Evolutionary conservation across 2,329 filamentous ascomycete species (phyloP).

Genomic region (Aspergillus nomiae): DNA sequence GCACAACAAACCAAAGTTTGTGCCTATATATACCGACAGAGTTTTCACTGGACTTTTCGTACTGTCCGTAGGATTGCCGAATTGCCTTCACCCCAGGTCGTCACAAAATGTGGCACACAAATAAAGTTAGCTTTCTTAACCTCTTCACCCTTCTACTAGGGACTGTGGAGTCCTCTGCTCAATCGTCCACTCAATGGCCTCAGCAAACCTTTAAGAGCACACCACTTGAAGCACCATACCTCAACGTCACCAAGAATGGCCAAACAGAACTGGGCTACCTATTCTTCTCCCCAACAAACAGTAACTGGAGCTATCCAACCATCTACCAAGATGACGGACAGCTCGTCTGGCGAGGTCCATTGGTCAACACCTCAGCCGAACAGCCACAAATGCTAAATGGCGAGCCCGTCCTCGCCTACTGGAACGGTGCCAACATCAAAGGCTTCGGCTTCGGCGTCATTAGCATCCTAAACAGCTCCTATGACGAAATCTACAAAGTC

Average conservation of each 20-base stretch:
- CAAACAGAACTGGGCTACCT: slow-evolving; percentile 26
- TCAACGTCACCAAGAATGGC: slow-evolving; percentile 28
- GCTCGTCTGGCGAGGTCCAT: slow-evolving; percentile 29
- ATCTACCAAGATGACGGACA: slow-evolving; percentile 30
- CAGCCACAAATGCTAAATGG: slow-evolving; percentile 24
- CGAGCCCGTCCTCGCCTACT: slow-evolving; percentile 28
- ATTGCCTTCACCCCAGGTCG: background rate
- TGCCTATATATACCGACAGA: background rate
- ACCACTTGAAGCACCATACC: slow-evolving; percentile 11
- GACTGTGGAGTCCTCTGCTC: background rate
- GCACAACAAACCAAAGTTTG: background rate
- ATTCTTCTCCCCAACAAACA: slow-evolving; percentile 20
- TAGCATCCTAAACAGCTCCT: slow-evolving; percentile 24
- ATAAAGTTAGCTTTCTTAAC: background rate
- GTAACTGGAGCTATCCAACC: slow-evolving; percentile 12
- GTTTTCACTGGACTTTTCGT: background rate
- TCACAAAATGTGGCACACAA: background rate
- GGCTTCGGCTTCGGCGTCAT: slow-evolving; percentile 24
- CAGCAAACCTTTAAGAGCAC: slow-evolving; percentile 22
- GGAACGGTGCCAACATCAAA: slow-evolving; percentile 20
- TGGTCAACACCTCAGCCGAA: slow-evolving; percentile 18
- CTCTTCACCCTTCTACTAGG: background rate
- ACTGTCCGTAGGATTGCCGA: background rate
- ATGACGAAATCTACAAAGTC: slow-evolving; percentile 26
- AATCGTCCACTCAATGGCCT: slow-evolving; percentile 15